Base-by-base conservation (phyloP, 129 eudicot species). In the Flaveria linearis region DNA sequence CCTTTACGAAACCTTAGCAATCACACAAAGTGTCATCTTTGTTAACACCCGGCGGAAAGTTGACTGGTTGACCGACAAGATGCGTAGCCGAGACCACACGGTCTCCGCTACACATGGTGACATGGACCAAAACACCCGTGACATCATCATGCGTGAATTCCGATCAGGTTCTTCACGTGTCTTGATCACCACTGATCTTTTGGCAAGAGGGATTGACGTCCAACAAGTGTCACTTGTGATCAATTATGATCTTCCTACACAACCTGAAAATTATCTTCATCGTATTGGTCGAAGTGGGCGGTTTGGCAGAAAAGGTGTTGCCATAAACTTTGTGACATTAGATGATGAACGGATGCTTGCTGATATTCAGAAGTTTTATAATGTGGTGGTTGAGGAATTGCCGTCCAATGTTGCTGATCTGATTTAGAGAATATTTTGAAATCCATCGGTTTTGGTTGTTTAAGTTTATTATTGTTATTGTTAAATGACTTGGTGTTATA, bases 61-160 rank as follows among this genome's bases (percentile, higher is more conserved):
- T 12, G 89, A 85, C 69, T 85, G 87, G 89, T 55, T 86, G 28
- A 86, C 89, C 8, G 89, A 86, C 81, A 86, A 86, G 80, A 86
- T 86, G 89, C 69, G 88, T 9, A 49, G 78, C 80, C 84, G 84
- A 2, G 89, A 86, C 80, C 87, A 86, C 79, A 86, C 86, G 0
- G 88, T 85, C 16, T 84, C 88, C 0, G 87, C 87, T 26, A 84
- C 87, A 11, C 88, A 85, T 13, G 84, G 86, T 16, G 89, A 85
- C 80, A 86, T 85, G 86, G 83, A 86, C 75, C 86, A 85, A 39
- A 85, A 81, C 84, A 81, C 86, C 0, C 65, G 86, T 41, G 88
- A 85, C 69, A 85, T 86, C 28, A 86, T 86, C 80, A 86, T 86
- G 89, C 89, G 89, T 30, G 89, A 86, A 42, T 85, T 85, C 78